Evolutionary conservation across 768 basidiomycete genomes (phyloP), one percentile per base, ranked within the genome.

Genomic region (Xerocomus brunneocitrinus): DNA sequence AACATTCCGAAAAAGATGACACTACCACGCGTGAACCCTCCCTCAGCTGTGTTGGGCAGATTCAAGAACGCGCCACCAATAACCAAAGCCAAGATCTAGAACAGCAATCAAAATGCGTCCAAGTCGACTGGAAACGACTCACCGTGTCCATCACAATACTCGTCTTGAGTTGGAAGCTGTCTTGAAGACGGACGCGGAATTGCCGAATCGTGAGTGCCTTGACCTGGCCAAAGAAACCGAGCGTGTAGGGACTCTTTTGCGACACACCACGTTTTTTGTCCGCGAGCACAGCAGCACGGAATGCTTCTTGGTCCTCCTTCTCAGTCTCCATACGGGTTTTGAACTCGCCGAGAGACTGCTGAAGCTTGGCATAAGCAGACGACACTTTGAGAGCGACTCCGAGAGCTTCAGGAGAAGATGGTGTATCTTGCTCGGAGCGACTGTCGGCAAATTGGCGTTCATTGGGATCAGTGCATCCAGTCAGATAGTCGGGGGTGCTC

Each of bases 21-120:
- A 70, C 88, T 78, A 43, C 90, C 91, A 57, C 92, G 82, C 25
- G 91, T 92, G 72, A 97, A 97, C 0, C 86, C 89, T 31, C 93
- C 93, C 39, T 79, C 77, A 6, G 92, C 81, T 0, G 87, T 85
- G 13, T 77, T 62, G 2, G 90, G 88, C 46, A 87, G 78, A 45
- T 86, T 81, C 62, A 84, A 82, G 74, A 82, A 95, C 8, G 85
- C 81, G 8, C 78, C 83, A 34, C 91, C 91, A 59, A 89, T 74
- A 39, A 89, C 77, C 43, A 89, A 62, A n/a, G 83, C 53, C 5
- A 57, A 39, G 16, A 60, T 19, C 64, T 56, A 22, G 27, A 50
- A 34, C 16, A 28, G 36, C 2, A 38, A 52, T 55, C 31, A 62
- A 14, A 40, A 32, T 10, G 16, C n/a, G 24, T 45, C 10, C 8